A percentile compares a stretch with the other conserved stretches of the same genome.
Evolutionary conservation across 768 basidiomycete genomes (phyloP).

Genomic region (Lanmaoa pseudosensibilis): DNA sequence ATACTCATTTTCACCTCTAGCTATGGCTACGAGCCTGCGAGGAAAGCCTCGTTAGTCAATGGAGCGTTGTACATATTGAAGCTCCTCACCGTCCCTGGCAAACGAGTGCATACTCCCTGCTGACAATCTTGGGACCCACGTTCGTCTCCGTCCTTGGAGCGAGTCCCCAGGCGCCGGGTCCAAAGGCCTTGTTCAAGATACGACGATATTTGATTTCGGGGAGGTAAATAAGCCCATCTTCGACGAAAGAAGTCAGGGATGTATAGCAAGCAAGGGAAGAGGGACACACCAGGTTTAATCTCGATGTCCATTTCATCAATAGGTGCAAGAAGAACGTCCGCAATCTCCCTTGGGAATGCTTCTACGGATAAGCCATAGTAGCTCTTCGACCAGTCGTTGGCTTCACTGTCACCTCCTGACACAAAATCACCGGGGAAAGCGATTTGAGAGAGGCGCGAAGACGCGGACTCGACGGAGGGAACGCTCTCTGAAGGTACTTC

Average conservation of each 20-base stretch:
- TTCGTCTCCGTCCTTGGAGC: conserved; percentile 92
- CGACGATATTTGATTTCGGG: conserved; percentile 97
- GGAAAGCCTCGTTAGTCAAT: not conserved
- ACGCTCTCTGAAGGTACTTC: conserved; percentile 16
- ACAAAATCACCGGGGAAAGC: conserved; percentile 32
- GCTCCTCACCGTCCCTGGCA: conserved; percentile 78
- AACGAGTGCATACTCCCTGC: conserved; percentile 91
- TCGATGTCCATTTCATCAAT: conserved; percentile 81
- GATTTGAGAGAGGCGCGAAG: conserved; percentile 13
- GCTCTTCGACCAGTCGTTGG: conserved; percentile 85
- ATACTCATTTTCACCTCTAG: conserved; percentile 95
- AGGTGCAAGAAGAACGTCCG: conserved; percentile 71
- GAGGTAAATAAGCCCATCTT: conserved; percentile 91
- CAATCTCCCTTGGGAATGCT: conserved; percentile 75
- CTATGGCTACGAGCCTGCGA: conserved; percentile 79
- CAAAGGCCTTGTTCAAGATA: conserved; percentile 89
- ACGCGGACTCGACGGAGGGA: conserved; percentile 12
- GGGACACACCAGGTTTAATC: conserved; percentile 80
- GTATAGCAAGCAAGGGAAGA: not conserved
- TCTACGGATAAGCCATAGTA: conserved; percentile 77
- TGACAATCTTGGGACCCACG: conserved; percentile 83
- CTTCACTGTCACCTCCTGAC: conserved; percentile 17
- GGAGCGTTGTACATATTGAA: not conserved
- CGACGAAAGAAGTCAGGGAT: not conserved
- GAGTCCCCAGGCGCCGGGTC: conserved; percentile 96